Evolutionary conservation across 1,284 basidiomycete genomes (phyloP), one percentile per base, ranked within the genome.

Genomic region (Leccinum insolens): DNA sequence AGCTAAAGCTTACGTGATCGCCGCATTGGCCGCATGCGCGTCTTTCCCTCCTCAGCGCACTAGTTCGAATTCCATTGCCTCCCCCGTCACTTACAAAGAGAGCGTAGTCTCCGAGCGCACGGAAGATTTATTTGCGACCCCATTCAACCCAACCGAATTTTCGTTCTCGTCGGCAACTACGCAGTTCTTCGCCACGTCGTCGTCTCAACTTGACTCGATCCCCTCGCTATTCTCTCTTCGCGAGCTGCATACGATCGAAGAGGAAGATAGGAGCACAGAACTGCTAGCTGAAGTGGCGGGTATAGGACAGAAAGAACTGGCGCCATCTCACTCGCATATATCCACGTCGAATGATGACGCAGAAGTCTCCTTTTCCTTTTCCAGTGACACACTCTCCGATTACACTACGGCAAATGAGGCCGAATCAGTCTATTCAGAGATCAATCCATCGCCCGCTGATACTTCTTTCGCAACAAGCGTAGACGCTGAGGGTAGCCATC

Each of bases 401-500:
- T 15, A 17, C 37, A 41, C 61, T 49, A 60, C 60, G 17, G 25
- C 63, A 12, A 60, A 39, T 46, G 65, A n/a, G 11, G 15, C 14
- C 11, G 31, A 34, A 60, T 62, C 61, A 14, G 34, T 55, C 46
- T 7, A 5, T 34, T 68, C 65, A 34, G 66, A 60, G n/a, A 57
- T 22, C 14, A 61, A 28, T 31, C 17, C 55, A 15, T 68, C 62
- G 12, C 44, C 44, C 25, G 41, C 31, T 8, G 39, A 65, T 37
- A 71, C 73, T 46, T 75, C 74, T 22, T 63, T 74, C 5, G 73
- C 66, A 41, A 76, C 76, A 20, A 76, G 73, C 28, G 61, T 77
- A 7, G 65, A 74, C 44, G 28, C 59, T 17, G 67, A 57, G 17
- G 65, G 68, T 9, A 60, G n/a, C 46, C 46, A 17, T 31, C 64